Conservation (phyloP, 1,139 yeast species). For the Yamadazyma mexicana region DNA sequence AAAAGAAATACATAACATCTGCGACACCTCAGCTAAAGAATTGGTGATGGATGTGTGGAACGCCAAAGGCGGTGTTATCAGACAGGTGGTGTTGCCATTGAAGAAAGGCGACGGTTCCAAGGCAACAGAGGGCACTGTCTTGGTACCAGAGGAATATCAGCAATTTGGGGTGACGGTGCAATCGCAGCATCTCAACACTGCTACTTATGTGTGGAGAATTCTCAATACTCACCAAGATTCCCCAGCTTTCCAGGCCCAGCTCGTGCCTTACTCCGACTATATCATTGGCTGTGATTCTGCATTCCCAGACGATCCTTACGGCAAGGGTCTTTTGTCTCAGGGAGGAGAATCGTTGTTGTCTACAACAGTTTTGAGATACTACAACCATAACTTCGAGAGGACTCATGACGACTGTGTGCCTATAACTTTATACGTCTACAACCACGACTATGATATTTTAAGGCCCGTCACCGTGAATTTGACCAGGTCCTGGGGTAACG, state of each 20-base stretch:
- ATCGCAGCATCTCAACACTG: slow-evolving; percentile 71
- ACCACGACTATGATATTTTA: slow-evolving; percentile 79
- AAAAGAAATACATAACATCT: slow-evolving; percentile 34
- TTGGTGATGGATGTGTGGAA: slow-evolving; percentile 76
- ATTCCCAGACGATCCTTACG: slow-evolving; percentile 40
- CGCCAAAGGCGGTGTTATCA: slow-evolving; percentile 78
- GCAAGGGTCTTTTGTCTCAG: slow-evolving; percentile 62
- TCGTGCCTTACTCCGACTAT: slow-evolving; percentile 84
- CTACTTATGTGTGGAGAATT: slow-evolving; percentile 89
- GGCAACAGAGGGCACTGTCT: slow-evolving; percentile 3
- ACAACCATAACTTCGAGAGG: slow-evolving; percentile 48
- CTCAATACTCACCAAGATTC: slow-evolving; percentile 71
- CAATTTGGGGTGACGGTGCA: slow-evolving; percentile 68
- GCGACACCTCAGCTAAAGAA: slow-evolving; percentile 27
- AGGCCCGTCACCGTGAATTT: slow-evolving; percentile 79
- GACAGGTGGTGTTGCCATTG: slow-evolving; percentile 52
- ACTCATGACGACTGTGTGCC: slow-evolving; percentile 36
- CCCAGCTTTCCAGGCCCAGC: slow-evolving; percentile 84
- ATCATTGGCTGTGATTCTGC: slow-evolving; percentile 81
- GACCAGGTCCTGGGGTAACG: slow-evolving; percentile 42
- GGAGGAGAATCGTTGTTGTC: slow-evolving; percentile 87
- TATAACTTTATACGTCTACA: slow-evolving; percentile 73
- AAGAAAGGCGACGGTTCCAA: slow-evolving; percentile 12
- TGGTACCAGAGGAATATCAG: slow-evolving; percentile 22
- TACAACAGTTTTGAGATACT: slow-evolving; percentile 58